Percentiles rank a stretch among this genome's conserved stretches.
phyloP scores from a whole-genome alignment of 805 yeast species.

The Wickerhamiella brachini region DNA sequence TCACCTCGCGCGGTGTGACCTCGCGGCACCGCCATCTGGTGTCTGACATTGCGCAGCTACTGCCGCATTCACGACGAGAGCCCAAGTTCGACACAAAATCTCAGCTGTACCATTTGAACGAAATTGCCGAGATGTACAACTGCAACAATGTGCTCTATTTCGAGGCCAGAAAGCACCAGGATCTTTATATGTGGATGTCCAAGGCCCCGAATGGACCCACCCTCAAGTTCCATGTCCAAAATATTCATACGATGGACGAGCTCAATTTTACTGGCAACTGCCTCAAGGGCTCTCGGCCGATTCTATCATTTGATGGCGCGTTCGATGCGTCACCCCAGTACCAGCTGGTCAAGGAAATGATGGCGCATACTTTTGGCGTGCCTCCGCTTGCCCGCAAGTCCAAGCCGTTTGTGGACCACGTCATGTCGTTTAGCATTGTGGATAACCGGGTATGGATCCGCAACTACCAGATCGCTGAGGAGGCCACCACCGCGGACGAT shows the following conservation, averaged over 20 bases:
- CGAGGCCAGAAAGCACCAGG: conserved; percentile 93
- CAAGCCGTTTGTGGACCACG: conserved; percentile 93
- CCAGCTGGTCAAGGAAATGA: conserved; percentile 67
- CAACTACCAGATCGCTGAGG: conserved; percentile 76
- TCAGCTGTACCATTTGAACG: conserved; percentile 76
- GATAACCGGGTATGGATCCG: conserved; percentile 94
- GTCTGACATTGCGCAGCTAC: conserved; percentile 56
- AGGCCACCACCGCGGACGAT: conserved; percentile 21
- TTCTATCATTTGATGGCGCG: conserved; percentile 71
- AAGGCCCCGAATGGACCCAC: conserved; percentile 99
- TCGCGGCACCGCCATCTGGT: conserved; percentile 90
- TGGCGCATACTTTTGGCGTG: conserved; percentile 77
- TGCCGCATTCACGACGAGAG: conserved; percentile 94
- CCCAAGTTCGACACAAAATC: conserved; percentile 91
- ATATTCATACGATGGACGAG: conserved; percentile 91
- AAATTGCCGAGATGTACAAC: conserved; percentile 91
- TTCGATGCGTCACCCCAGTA: conserved; percentile 61
- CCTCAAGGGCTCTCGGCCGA: conserved; percentile 86
- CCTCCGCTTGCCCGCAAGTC: conserved; percentile 87
- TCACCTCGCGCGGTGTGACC: conserved; percentile 90
- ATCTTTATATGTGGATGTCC: conserved; percentile 84
- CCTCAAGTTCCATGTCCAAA: conserved; percentile 81
- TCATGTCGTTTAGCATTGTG: conserved; percentile 80
- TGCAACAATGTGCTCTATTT: conserved; percentile 90
- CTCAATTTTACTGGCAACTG: conserved; percentile 94